phyloP scores from a whole-genome alignment of 441 rosid species.

The Pelargonium myrrhifolium region DNA sequence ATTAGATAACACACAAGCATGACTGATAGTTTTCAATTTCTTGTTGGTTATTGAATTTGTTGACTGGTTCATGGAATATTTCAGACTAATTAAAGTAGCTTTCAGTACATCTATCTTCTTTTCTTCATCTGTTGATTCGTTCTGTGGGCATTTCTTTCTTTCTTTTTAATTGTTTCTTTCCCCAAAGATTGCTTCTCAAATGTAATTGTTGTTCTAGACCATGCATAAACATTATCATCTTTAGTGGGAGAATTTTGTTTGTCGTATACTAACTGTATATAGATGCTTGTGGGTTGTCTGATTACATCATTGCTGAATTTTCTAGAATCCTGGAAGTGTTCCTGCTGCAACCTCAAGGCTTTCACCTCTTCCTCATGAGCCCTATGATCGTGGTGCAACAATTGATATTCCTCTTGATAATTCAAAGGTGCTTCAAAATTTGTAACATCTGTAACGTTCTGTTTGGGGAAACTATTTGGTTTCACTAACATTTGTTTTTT shows the following conservation, averaged over 20 bases:
- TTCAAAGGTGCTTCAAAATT: conserved; percentile 43
- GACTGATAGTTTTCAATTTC: background rate
- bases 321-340: conserved; percentile 64
- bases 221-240: background rate
- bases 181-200: background rate
- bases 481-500: conserved; percentile 7
- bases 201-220: conserved; percentile 1
- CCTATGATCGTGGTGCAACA: conserved; percentile 86
- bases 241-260: background rate
- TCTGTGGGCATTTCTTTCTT: too few relatives aligned
- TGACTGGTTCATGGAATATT: background rate
- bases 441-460: conserved; percentile 7
- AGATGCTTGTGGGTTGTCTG: conserved; percentile 14
- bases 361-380: conserved; percentile 96
- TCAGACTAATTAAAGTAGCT: too few relatives aligned
- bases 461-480: background rate
- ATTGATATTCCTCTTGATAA: conserved; percentile 75
- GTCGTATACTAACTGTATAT: background rate
- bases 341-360: conserved; percentile 70
- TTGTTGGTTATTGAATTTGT: background rate
- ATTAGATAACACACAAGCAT: background rate
- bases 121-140: too few relatives aligned
- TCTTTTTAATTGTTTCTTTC: too few relatives aligned
- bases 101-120: too few relatives aligned
- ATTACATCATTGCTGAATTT: conserved; percentile 19